These are phyloP conservation scores for Phytophthora ohioensis DNA, from an alignment of 352 stramenopile species.

Conservation along the genomic window DNA sequence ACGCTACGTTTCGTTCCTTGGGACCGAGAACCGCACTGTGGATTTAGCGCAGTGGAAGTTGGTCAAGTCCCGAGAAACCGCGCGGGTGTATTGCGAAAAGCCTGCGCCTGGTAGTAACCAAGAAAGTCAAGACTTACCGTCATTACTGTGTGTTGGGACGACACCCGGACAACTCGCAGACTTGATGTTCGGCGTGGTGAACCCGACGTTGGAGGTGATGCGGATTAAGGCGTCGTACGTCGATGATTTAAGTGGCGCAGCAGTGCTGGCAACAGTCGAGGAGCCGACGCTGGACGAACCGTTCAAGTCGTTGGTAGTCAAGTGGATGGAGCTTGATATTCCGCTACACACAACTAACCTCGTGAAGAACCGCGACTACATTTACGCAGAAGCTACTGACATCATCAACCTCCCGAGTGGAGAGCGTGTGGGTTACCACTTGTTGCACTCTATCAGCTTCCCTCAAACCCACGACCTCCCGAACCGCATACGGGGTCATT, in stretches of 20 bases:
- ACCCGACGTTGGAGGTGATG: constrained; percentile 39
- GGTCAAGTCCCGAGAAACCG: constrained; percentile 37
- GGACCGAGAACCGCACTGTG: constrained; percentile 40
- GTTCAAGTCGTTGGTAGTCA: constrained; percentile 46
- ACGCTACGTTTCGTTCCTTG: constrained; percentile 39
- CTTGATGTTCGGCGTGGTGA: constrained; percentile 44
- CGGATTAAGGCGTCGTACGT: too few relatives aligned
- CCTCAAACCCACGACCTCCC: constrained; percentile 30
- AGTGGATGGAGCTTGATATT: constrained; percentile 47
- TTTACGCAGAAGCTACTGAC: constrained; percentile 56
- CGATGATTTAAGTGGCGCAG: constrained; percentile 28
- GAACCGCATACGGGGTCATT: constrained; percentile 29
- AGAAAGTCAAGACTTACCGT: constrained; percentile 35
- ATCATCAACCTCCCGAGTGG: constrained; percentile 40
- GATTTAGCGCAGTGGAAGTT: constrained; percentile 37
- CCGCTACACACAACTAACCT: constrained; percentile 33
- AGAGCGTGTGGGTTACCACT: constrained; percentile 53
- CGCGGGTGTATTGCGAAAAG: constrained; percentile 40
- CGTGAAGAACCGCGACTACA: constrained; percentile 57
- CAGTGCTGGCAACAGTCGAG: constrained; percentile 46
- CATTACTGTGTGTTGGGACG: constrained; percentile 39
- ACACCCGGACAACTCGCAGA: constrained; percentile 38
- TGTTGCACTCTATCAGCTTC: constrained; percentile 47
- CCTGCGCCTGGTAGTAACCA: constrained; percentile 5
- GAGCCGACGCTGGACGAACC: constrained; percentile 53